A percentile compares a stretch with the other conserved stretches of the same genome.
phyloP scores from a whole-genome alignment of 495 filamentous ascomycete genomes.

The Talaromyces borbonicus region DNA sequence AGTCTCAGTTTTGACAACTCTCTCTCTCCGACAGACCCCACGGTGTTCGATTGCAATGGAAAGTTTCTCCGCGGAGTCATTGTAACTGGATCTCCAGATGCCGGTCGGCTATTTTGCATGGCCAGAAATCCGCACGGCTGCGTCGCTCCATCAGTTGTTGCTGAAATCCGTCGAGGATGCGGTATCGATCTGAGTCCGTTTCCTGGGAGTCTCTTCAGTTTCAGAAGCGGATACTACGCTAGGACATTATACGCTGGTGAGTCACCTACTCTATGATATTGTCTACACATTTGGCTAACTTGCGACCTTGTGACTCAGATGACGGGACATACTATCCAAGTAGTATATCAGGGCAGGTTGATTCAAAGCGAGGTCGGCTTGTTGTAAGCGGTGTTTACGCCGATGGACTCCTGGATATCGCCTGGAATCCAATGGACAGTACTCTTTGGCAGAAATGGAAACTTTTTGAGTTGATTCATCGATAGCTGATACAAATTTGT shows the following conservation, averaged over 20 bases:
- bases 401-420: constrained; percentile 7
- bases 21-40: not conserved
- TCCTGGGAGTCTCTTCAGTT: constrained; percentile 7
- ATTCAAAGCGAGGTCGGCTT: constrained; percentile 7
- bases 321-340: constrained; percentile 7
- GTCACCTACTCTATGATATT: not conserved
- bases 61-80: constrained; percentile 7
- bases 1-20: constrained; percentile 5
- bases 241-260: constrained; percentile 3
- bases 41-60: not conserved
- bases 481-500: too few relatives aligned
- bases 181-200: constrained; percentile 6
- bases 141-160: constrained; percentile 6
- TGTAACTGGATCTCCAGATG: constrained; percentile 7
- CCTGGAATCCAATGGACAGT: constrained; percentile 5
- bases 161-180: constrained; percentile 6
- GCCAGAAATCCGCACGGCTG: constrained; percentile 5
- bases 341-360: constrained; percentile 4
- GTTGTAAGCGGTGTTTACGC: constrained; percentile 7
- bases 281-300: not conserved
- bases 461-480: too few relatives aligned
- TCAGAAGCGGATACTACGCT: constrained; percentile 3
- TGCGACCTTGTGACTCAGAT: not conserved
- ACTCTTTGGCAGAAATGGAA: not conserved
- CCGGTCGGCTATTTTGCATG: constrained; percentile 7